Percentiles rank a stretch among this genome's conserved stretches.
These are phyloP conservation scores for Cladosporium halotolerans DNA, from an alignment of 2,329 filamentous ascomycete species.

Conservation along the genomic window DNA sequence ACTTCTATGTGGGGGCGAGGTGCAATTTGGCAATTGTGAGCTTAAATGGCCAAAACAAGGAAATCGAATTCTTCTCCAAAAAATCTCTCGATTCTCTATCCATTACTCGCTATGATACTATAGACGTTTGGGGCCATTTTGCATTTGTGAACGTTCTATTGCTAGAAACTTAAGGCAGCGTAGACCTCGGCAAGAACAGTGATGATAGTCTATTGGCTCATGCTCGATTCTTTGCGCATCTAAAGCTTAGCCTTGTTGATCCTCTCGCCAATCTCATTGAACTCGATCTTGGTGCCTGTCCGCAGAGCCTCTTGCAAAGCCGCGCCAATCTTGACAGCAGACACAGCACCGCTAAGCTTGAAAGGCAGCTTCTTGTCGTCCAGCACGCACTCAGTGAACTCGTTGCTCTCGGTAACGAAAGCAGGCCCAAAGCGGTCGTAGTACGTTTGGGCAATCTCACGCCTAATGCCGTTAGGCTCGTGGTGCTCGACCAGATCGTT, in stretches of 20 bases:
- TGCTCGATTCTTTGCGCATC: not conserved
- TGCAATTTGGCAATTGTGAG: too few relatives aligned
- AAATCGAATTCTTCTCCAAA: too few relatives aligned
- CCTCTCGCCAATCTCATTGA: conserved; percentile 24
- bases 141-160: too few relatives aligned
- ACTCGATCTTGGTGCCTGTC: conserved; percentile 49
- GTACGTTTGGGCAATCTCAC: conserved; percentile 35
- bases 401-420: conserved; percentile 36
- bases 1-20: too few relatives aligned
- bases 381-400: conserved; percentile 34
- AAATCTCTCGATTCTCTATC: too few relatives aligned
- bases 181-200: too few relatives aligned
- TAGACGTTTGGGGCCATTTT: too few relatives aligned
- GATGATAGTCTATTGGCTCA: too few relatives aligned
- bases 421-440: conserved; percentile 37
- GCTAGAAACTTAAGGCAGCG: too few relatives aligned
- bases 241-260: conserved; percentile 10
- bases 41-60: too few relatives aligned
- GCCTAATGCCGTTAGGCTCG: conserved; percentile 29
- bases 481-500: conserved; percentile 31
- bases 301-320: conserved; percentile 54
- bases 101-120: too few relatives aligned
- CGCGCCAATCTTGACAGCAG: conserved; percentile 34
- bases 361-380: conserved; percentile 33
- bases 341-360: conserved; percentile 30